Base-by-base conservation (phyloP, 176 grass and related monocot species). In the Cenchrus fungigraminus region DNA sequence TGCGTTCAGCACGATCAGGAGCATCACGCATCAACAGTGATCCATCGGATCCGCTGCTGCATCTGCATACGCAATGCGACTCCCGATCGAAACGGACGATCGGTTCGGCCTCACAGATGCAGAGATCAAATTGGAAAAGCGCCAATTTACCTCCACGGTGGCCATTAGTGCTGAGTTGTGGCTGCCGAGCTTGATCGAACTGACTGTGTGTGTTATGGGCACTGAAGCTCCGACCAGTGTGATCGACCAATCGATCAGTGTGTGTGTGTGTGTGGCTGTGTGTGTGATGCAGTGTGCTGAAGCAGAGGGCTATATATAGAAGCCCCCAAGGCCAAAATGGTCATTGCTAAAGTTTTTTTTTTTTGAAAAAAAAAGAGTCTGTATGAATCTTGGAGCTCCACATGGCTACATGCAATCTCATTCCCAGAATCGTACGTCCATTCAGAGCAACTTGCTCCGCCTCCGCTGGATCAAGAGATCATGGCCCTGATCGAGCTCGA, bases 121-220 rank as follows among this genome's bases (percentile, higher is more conserved):
- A 8, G 20, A 28, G 29, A 66, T 15, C 1, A 60, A 67, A 31
- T 47, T 40, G 6, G 19, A 56, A 73, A 6, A 6, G 44, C 7
- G 25, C 0, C 1, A 42, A 40, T 4, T 62, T 95, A 91, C 94
- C 94, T 93, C 81, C 76, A 83, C 86, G 50, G 91, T 79, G 84
- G 94, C 94, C 94, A 96, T 96, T 53, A 46, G 2, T 66, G 82
- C 42, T 76, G 77, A 82, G 70, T 2, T 53, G n/a, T 7, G 77
- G 15, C 7, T 49, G 76, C n/a, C 29, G 77, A 84, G 22, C 16
- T 68, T 17, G 64, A 40, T 3, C 15, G 77, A 81, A 4, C n/a
- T 57, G 14, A 28, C 31, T 32, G 72, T 29, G 58, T 22, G 57
- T 19, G 55, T 5, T 16, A 19, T 14, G 6, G 3, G 9, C 60